Evolutionary conservation across 192 early-diverging fungal species (phyloP).

Genomic region (Umbelopsis vinacea): DNA sequence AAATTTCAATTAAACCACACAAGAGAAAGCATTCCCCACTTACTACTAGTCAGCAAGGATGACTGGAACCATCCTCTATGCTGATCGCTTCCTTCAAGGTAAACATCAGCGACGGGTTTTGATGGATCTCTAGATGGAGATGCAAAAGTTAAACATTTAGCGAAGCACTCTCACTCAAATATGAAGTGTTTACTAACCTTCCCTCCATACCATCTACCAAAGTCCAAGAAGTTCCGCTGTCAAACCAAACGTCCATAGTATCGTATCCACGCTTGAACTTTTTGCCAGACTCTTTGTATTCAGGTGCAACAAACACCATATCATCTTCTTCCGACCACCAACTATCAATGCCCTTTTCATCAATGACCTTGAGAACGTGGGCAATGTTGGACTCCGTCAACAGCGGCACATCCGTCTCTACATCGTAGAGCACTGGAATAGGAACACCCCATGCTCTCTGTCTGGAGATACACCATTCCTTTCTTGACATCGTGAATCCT

Average conservation of each 20-base stretch:
- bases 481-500: constrained; percentile 67
- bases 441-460: constrained; percentile 85
- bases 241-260: constrained; percentile 91
- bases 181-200: constrained; percentile 2
- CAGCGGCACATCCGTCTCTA: constrained; percentile 61
- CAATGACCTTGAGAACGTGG: constrained; percentile 65
- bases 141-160: neutral
- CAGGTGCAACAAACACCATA: constrained; percentile 62
- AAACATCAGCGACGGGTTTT: constrained; percentile 65
- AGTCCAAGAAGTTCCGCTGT: constrained; percentile 81
- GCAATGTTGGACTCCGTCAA: constrained; percentile 65
- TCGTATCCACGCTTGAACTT: constrained; percentile 67
- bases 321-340: constrained; percentile 75
- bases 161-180: neutral
- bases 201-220: constrained; percentile 54
- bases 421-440: constrained; percentile 76
- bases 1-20: too few relatives aligned
- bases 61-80: constrained; percentile 90
- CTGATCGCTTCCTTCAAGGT: constrained; percentile 80
- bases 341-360: constrained; percentile 61
- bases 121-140: constrained; percentile 24
- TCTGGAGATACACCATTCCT: constrained; percentile 86
- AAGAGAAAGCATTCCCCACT: neutral
- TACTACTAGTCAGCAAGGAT: constrained; percentile 71
- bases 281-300: constrained; percentile 59